Evolutionary conservation across 129 eudicot genomes (phyloP), one percentile per base, ranked within the genome.

Genomic region (Daucus carota): DNA sequence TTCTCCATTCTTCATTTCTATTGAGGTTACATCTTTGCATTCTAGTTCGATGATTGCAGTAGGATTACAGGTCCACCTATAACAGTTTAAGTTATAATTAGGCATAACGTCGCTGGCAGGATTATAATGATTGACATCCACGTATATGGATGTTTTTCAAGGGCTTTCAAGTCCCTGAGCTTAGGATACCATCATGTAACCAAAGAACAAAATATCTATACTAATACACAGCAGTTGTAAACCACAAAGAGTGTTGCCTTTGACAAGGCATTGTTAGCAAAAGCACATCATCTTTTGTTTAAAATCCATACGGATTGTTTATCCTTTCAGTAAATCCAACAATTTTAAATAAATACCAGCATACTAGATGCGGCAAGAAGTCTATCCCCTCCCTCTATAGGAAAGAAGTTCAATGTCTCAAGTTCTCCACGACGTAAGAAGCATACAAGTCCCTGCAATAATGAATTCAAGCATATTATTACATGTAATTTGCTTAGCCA

Each of bases 361-460:
- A n/a, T 8, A n/a, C 29, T n/a, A 54, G 4, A 54, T 54, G 63
- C 63, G 8, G 63, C 63, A 54, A n/a, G 63, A 54, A 54, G 63
- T n/a, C 29, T 52, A 17, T 54, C 29, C 9, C 26, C 63, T 54
- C n/a, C 63, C 63, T 54, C 2, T n/a, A 2, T 54, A 52, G 63
- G 63, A 22, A 7, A n/a, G 29, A 11, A 54, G 9, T 85, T 84
- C 84, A 90, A 82, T 88, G 89, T 89, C 98, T 90, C 88, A 90
- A 81, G 89, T 88, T 83, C 72, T 93, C 96, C 70, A 90, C 96
- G 28, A 88, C 87, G 82, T 93, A 93, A 45, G 95, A 79, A 59
- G 92, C 96, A 44, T 93, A 93, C 78, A 93, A 82, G 80, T 90
- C 98, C 98, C 98, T 93, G 88, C 57, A 79, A 54, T 71, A 50